Percentiles rank a stretch among this genome's conserved stretches.
These are phyloP conservation scores for Penicillium fuscoglaucum DNA, from an alignment of 2,329 filamentous ascomycete genomes.

Conservation along the genomic window DNA sequence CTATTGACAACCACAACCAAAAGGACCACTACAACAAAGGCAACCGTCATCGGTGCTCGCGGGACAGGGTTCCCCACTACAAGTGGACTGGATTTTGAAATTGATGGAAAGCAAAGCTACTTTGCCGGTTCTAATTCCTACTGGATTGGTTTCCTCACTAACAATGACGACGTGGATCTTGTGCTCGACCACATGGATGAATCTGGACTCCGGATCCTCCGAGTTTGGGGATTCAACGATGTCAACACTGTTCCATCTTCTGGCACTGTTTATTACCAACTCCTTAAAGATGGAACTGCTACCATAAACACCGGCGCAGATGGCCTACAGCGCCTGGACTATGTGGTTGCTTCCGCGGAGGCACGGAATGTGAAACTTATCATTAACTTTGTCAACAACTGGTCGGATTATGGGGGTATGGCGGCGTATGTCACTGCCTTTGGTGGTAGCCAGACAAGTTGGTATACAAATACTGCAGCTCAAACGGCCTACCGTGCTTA, in stretches of 20 bases:
- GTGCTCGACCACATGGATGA: constrained; percentile 35
- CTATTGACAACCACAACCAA: constrained; percentile 6
- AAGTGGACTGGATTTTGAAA: constrained; percentile 37
- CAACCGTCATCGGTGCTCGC: not conserved
- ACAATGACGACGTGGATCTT: constrained; percentile 51
- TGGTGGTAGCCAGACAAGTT: constrained; percentile 53
- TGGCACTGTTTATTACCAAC: constrained; percentile 49
- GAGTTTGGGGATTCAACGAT: constrained; percentile 58
- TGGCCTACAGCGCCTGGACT: constrained; percentile 65
- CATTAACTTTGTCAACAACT: constrained; percentile 62
- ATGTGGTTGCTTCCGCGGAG: constrained; percentile 62
- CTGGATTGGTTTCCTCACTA: constrained; percentile 54
- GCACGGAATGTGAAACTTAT: constrained; percentile 62
- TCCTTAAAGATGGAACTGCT: constrained; percentile 35
- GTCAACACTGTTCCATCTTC: constrained; percentile 43
- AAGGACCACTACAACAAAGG: constrained; percentile 6
- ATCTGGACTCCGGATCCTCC: constrained; percentile 52
- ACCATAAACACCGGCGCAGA: constrained; percentile 64
- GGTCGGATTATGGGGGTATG: constrained; percentile 68
- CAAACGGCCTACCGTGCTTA: constrained; percentile 64
- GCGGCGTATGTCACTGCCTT: constrained; percentile 58
- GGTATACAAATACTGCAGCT: constrained; percentile 57
- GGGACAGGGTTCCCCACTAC: constrained; percentile 23
- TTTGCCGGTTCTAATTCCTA: constrained; percentile 55
- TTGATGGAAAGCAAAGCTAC: constrained; percentile 44